phyloP scores from a whole-genome alignment of 805 yeast species.

The Nakazawaea ernobii region DNA sequence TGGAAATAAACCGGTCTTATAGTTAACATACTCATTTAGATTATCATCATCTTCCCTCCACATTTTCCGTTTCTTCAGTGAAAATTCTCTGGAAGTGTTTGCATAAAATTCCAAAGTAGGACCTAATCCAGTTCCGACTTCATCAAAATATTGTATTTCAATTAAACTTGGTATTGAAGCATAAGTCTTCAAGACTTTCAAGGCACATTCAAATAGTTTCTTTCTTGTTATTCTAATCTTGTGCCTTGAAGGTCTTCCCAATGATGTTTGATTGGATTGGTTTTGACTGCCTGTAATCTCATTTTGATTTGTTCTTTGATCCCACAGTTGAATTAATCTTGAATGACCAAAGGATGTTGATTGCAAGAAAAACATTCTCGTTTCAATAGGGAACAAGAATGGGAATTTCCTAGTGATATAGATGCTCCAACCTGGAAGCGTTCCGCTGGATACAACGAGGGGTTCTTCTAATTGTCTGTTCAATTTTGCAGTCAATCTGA shows the following conservation, averaged over 20 bases:
- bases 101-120: constrained; percentile 95
- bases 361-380: constrained; percentile 71
- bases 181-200: constrained; percentile 69
- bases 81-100: constrained; percentile 68
- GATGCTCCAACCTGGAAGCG: constrained; percentile 81
- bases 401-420: constrained; percentile 69
- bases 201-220: constrained; percentile 66
- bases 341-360: constrained; percentile 91
- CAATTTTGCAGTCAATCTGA: constrained; percentile 80
- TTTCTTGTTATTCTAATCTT: constrained; percentile 74
- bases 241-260: constrained; percentile 75
- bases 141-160: constrained; percentile 84
- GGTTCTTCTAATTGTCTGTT: constrained; percentile 89
- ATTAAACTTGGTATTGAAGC: constrained; percentile 76
- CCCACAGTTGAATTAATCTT: constrained; percentile 77
- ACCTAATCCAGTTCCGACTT: constrained; percentile 94
- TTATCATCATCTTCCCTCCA: constrained; percentile 55
- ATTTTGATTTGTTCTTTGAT: constrained; percentile 37
- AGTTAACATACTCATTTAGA: constrained; percentile 30
- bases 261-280: constrained; percentile 22
- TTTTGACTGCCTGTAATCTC: constrained; percentile 18
- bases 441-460: constrained; percentile 77
- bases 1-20: constrained; percentile 66
- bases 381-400: constrained; percentile 78
- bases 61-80: constrained; percentile 47